Conservation (phyloP, 805 yeast species). For the Allodekkera sacchari region DNA sequence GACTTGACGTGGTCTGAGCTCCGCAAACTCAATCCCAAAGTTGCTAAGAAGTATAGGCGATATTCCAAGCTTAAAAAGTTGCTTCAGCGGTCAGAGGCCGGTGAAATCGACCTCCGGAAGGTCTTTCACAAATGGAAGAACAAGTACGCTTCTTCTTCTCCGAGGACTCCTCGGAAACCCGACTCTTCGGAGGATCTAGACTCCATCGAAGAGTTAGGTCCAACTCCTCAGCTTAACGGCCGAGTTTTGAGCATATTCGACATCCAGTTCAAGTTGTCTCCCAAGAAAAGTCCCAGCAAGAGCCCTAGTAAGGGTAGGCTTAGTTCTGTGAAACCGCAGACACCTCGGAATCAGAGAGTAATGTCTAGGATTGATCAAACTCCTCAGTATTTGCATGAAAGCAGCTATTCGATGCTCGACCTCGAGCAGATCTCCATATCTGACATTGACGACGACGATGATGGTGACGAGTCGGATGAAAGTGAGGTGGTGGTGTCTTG, state of each 20-base stretch:
- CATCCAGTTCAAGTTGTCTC: conserved; percentile 19
- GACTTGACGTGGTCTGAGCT: background rate
- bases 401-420: too few relatives aligned
- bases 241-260: conserved; percentile 69
- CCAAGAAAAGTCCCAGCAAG: background rate
- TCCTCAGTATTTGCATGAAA: conserved; percentile 2
- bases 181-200: too few relatives aligned
- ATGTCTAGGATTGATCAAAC: conserved; percentile 1
- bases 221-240: conserved; percentile 83
- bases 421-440: conserved; percentile 1
- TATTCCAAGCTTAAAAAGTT: conserved; percentile 3
- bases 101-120: conserved; percentile 1
- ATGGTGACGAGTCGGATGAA: background rate
- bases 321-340: background rate
- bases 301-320: background rate
- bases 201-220: conserved; percentile 40
- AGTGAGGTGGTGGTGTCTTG: too few relatives aligned
- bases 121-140: background rate
- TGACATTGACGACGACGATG: background rate
- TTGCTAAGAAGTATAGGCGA: conserved; percentile 2
- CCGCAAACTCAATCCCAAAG: background rate
- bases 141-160: too few relatives aligned
- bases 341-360: background rate
- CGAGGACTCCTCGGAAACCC: too few relatives aligned
- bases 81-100: background rate